These are phyloP conservation scores for Trypanosoma melophagium DNA, from an alignment of 208 protist species.

Conservation along the genomic window DNA sequence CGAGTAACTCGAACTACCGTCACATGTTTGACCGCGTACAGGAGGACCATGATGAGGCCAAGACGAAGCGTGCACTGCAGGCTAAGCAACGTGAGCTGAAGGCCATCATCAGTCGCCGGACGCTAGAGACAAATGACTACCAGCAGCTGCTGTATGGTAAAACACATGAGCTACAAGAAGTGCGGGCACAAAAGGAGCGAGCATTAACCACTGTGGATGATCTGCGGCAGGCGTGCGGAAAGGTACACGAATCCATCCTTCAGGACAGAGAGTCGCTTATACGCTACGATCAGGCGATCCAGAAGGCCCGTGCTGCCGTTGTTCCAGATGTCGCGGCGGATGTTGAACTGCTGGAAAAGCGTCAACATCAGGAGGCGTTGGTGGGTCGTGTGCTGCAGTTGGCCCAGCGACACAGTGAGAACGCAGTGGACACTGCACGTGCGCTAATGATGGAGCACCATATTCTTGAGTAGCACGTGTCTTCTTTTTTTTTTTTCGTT, in stretches of 20 bases:
- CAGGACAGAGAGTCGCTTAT: conserved; percentile 49
- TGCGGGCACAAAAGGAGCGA: conserved; percentile 38
- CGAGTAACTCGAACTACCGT: conserved; percentile 78
- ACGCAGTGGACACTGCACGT: conserved; percentile 42
- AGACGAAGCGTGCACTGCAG: conserved; percentile 58
- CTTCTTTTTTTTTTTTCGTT: background rate
- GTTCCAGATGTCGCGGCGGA: conserved; percentile 38
- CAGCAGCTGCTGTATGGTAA: conserved; percentile 40
- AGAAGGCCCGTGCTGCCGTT: conserved; percentile 38
- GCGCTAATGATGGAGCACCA: conserved; percentile 27
- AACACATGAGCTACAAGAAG: conserved; percentile 46
- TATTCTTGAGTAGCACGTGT: background rate
- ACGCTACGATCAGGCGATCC: conserved; percentile 70
- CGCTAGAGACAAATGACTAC: conserved; percentile 72
- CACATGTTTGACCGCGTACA: conserved; percentile 68
- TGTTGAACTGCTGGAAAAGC: conserved; percentile 52
- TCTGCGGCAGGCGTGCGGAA: conserved; percentile 33
- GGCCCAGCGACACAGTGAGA: conserved; percentile 38
- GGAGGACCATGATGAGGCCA: conserved; percentile 54
- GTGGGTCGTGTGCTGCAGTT: conserved; percentile 48
- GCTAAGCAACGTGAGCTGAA: conserved; percentile 68
- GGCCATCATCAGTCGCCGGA: conserved; percentile 53
- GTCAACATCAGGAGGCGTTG: conserved; percentile 38
- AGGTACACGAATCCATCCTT: conserved; percentile 39
- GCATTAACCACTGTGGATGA: conserved; percentile 29